A percentile compares a stretch with the other conserved stretches of the same genome.
Evolutionary conservation across 78 protist genomes (phyloP).

Genomic region (Polysphondylium violaceum): DNA sequence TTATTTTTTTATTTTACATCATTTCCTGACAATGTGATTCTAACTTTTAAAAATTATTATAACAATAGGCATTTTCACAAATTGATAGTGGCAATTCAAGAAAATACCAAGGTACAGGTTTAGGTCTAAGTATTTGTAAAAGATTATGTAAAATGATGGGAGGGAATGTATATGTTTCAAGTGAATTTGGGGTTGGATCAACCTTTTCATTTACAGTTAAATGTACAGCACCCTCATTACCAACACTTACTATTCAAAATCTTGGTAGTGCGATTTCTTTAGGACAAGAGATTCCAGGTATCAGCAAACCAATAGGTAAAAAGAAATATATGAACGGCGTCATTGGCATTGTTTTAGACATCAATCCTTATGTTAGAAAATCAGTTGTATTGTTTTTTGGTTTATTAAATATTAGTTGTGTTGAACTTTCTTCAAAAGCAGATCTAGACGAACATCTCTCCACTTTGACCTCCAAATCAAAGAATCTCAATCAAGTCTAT

Average conservation of each 20-base stretch:
- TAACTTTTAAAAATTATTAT: too few species aligned
- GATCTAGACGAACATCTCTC: slow-evolving; percentile 16
- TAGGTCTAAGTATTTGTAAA: slow-evolving; percentile 59
- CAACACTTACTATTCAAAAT: slow-evolving; percentile 1
- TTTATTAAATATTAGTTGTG: slow-evolving; percentile 25
- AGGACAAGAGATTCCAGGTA: slow-evolving; percentile 29
- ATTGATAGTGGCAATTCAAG: slow-evolving; percentile 14
- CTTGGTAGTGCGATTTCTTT: slow-evolving; percentile 36
- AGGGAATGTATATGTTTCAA: slow-evolving; percentile 39
- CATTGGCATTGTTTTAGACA: slow-evolving; percentile 27
- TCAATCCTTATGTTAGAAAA: slow-evolving; percentile 8
- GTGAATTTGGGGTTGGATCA: slow-evolving; percentile 46
- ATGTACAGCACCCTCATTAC: not conserved
- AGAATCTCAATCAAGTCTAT: too few species aligned
- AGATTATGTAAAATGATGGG: slow-evolving; percentile 73
- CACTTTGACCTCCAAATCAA: not conserved
- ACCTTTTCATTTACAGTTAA: slow-evolving; percentile 31
- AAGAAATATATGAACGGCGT: slow-evolving; percentile 38
- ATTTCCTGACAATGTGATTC: not conserved
- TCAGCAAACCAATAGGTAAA: slow-evolving; percentile 29
- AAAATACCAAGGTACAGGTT: slow-evolving; percentile 72
- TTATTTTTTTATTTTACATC: not conserved
- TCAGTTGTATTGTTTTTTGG: slow-evolving; percentile 17
- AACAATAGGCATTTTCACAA: slow-evolving; percentile 27
- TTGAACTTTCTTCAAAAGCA: slow-evolving; percentile 1